These are phyloP conservation scores for Phytopythium montanum DNA, from an alignment of 352 stramenopile genomes.

Conservation along the genomic window DNA sequence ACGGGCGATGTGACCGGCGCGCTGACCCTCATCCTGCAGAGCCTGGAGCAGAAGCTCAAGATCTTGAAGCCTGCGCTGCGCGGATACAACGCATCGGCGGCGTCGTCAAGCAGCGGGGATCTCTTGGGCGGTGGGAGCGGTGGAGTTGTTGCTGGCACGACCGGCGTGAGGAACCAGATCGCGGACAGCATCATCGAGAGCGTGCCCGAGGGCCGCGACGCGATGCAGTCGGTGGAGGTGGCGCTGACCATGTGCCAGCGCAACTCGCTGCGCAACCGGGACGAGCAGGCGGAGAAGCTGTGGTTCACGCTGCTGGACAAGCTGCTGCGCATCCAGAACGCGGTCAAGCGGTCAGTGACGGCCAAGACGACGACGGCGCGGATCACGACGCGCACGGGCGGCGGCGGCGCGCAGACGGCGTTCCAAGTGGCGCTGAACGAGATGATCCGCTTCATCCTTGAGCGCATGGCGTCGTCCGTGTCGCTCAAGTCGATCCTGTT, in stretches of 20 bases:
- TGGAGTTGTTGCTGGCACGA: constrained; percentile 10
- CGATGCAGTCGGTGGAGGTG: constrained; percentile 90
- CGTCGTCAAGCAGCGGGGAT: constrained; percentile 26
- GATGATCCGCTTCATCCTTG: constrained; percentile 91
- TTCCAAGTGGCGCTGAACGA: constrained; percentile 90
- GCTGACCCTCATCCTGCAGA: constrained; percentile 91
- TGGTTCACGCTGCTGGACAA: constrained; percentile 95
- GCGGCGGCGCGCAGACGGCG: constrained; percentile 70
- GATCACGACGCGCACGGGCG: constrained; percentile 60
- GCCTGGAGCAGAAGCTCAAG: constrained; percentile 91
- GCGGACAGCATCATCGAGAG: constrained; percentile 82
- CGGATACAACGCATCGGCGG: constrained; percentile 58
- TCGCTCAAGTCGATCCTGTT: constrained; percentile 92
- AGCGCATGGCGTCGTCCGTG: constrained; percentile 93
- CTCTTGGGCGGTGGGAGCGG: constrained; percentile 15
- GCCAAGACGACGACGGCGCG: constrained; percentile 56
- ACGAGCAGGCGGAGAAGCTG: constrained; percentile 90
- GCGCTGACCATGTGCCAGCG: constrained; percentile 93
- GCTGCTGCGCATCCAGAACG: constrained; percentile 90
- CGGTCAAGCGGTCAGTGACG: constrained; percentile 86
- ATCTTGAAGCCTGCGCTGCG: constrained; percentile 84
- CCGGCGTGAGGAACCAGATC: constrained; percentile 43
- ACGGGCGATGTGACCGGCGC: constrained; percentile 93
- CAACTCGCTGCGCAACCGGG: constrained; percentile 83
- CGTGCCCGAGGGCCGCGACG: constrained; percentile 64